Evolutionary conservation across 2,329 filamentous ascomycete species (phyloP).

Genomic region (Chaetomiaceae sp.): DNA sequence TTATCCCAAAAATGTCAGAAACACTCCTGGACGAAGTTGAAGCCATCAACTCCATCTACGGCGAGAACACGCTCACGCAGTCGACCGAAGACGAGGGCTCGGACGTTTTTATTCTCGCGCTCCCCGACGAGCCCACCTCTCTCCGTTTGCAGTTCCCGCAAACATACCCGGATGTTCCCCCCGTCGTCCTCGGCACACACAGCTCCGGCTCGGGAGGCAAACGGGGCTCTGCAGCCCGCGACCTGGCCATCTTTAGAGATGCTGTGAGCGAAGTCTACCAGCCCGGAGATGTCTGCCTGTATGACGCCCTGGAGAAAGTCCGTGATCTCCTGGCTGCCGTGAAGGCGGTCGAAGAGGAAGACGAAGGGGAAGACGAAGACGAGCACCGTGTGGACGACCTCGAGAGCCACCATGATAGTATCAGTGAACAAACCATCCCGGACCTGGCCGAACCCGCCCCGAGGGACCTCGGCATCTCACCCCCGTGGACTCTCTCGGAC

Average conservation of each 20-base stretch:
- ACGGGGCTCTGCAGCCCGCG: conserved; percentile 66
- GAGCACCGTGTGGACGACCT: too few species aligned
- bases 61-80: conserved; percentile 54
- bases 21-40: conserved; percentile 69
- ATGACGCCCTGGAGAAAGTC: conserved; percentile 80
- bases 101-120: conserved; percentile 55
- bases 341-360: not conserved
- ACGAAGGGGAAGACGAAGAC: not conserved
- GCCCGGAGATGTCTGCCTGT: conserved; percentile 76
- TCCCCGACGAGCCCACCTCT: conserved; percentile 58
- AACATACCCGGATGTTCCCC: conserved; percentile 70
- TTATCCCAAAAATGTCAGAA: conserved; percentile 49
- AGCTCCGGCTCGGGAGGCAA: conserved; percentile 64
- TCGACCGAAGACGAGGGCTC: conserved; percentile 27
- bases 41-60: conserved; percentile 82
- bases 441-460: not conserved
- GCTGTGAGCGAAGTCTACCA: conserved; percentile 64
- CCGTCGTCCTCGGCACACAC: conserved; percentile 71
- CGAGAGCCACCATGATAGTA: too few species aligned
- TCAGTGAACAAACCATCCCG: too few species aligned
- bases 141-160: conserved; percentile 63
- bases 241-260: conserved; percentile 64
- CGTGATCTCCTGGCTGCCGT: conserved; percentile 37
- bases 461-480: conserved; percentile 24
- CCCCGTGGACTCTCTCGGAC: conserved; percentile 70